Evolutionary conservation across 305 asterid species (phyloP).

Genomic region (Fraxinus angustifolia): DNA sequence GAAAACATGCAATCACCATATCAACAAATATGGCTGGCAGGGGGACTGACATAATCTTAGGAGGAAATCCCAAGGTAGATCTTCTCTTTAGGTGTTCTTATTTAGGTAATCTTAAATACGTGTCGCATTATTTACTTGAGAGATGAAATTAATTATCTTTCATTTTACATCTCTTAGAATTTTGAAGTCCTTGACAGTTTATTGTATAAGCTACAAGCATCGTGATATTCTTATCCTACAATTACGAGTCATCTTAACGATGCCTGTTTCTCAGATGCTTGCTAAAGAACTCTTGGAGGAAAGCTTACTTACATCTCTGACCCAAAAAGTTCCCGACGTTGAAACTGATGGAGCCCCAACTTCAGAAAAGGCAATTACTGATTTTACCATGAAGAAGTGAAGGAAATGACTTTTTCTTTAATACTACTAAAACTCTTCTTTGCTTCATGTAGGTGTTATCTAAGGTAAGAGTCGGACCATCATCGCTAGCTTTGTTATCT

Average conservation of each 20-base stretch:
- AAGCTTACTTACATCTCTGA: slow-evolving; percentile 64
- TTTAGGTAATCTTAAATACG: not conserved
- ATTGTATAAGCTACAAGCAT: slow-evolving; percentile 15
- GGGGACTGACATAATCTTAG: slow-evolving; percentile 97
- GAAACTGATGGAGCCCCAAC: slow-evolving; percentile 56
- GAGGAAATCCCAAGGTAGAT: slow-evolving; percentile 97
- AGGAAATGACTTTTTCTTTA: slow-evolving; percentile 1
- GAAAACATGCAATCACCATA: slow-evolving; percentile 89
- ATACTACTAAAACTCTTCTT: slow-evolving; percentile 10
- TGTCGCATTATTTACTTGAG: not conserved
- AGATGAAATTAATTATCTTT: slow-evolving; percentile 3
- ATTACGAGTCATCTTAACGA: slow-evolving; percentile 14
- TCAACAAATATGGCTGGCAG: slow-evolving; percentile 99
- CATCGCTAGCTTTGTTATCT: slow-evolving; percentile 83
- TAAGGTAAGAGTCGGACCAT: slow-evolving; percentile 83
- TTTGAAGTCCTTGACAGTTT: not conserved
- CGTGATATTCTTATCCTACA: not conserved
- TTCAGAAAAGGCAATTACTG: slow-evolving; percentile 59
- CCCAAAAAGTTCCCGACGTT: slow-evolving; percentile 55
- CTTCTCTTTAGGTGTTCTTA: slow-evolving; percentile 9
- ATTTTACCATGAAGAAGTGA: slow-evolving; percentile 21
- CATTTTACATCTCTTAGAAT: not conserved
- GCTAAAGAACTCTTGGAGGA: slow-evolving; percentile 82
- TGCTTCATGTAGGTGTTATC: slow-evolving; percentile 66
- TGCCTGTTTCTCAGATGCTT: slow-evolving; percentile 64